These are phyloP conservation scores for Mentha longifolia DNA, from an alignment of 257 asterid genomes.

Conservation along the genomic window DNA sequence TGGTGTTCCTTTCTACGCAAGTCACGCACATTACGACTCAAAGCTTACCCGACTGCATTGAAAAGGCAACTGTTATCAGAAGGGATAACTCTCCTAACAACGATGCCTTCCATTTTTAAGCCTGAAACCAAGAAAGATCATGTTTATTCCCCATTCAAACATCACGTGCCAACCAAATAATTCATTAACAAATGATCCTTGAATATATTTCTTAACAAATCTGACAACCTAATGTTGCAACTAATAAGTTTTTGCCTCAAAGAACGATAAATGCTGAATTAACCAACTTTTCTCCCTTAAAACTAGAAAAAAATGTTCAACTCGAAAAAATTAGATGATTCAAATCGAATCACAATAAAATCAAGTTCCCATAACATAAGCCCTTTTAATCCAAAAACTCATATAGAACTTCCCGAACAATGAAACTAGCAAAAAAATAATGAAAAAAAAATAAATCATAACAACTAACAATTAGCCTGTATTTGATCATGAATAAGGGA, in stretches of 20 bases:
- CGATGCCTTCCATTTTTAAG: conserved; percentile 67
- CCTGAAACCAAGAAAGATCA: conserved; percentile 41
- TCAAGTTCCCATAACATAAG: neutral
- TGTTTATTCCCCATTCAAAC: conserved; percentile 1
- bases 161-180: neutral
- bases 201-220: neutral
- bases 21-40: conserved; percentile 5
- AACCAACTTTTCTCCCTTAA: neutral
- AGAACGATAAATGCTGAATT: conserved; percentile 10
- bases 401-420: neutral
- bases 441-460: neutral
- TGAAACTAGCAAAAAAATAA: neutral
- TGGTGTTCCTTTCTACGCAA: neutral
- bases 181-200: neutral
- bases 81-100: conserved; percentile 85
- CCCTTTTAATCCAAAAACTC: conserved; percentile 18
- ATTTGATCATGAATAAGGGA: conserved; percentile 22
- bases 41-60: conserved; percentile 92
- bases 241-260: conserved; percentile 10
- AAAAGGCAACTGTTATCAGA: conserved; percentile 98
- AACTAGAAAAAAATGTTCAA: neutral
- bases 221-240: conserved; percentile 6
- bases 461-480: conserved; percentile 12
- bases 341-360: neutral
- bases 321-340: neutral